Evolutionary conservation across 176 grass and related monocot genomes (phyloP).

Genomic region (Elymus sibiricus): DNA sequence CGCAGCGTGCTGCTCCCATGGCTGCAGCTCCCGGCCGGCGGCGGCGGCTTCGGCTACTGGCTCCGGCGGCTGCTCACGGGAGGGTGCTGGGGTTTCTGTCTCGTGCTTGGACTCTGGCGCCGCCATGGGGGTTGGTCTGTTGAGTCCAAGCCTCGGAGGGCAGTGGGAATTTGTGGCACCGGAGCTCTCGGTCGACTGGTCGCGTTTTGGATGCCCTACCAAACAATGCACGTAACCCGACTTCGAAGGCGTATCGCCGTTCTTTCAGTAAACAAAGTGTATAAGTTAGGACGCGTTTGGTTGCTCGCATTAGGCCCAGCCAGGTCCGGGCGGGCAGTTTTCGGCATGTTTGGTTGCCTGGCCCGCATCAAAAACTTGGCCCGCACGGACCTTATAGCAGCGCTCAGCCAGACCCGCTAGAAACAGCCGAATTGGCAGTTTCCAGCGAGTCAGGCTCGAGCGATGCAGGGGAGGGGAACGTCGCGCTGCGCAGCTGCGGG

Average conservation of each 20-base stretch:
- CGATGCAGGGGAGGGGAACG: no score
- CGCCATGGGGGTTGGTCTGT: conserved; percentile 30
- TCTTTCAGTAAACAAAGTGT: not conserved
- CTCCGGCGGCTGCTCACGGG: conserved; percentile 11
- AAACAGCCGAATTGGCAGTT: no score
- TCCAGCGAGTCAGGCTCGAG: no score
- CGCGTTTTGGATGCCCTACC: not conserved
- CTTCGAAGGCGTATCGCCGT: not conserved
- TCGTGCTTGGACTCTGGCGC: conserved; percentile 25
- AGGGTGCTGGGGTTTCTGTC: not conserved
- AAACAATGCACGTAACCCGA: not conserved
- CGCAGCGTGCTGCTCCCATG: conserved; percentile 85
- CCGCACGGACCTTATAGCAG: no score
- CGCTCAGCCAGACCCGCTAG: no score
- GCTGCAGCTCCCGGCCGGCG: conserved; percentile 35
- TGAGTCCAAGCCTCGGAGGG: not conserved
- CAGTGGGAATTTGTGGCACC: not conserved
- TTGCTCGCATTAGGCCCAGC: no score
- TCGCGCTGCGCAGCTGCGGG: no score
- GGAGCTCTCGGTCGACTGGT: not conserved
- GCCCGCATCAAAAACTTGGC: no score
- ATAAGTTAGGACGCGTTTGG: no score
- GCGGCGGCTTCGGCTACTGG: not conserved
- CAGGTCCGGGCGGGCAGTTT: no score
- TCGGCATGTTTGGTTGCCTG: no score